Base-by-base conservation (phyloP, 139 green algal genomes). In the Edaphochlamys debaryana region DNA sequence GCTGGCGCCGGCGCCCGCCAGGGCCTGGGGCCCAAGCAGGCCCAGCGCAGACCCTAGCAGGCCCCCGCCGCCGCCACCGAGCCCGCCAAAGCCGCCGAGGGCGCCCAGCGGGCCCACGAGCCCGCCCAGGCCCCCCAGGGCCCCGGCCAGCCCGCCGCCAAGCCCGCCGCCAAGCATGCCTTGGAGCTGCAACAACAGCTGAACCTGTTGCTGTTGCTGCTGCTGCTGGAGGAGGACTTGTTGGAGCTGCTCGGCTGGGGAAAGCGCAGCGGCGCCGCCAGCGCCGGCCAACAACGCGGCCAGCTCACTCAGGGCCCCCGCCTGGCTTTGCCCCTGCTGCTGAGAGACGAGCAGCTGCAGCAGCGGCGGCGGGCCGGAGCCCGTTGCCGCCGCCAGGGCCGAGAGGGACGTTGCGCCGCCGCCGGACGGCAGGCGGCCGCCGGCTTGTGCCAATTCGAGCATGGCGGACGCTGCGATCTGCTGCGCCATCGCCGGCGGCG, bases 131-230 rank as follows among this genome's bases (percentile, higher is more conserved):
- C 52, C 71, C 34, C 2, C 54, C 8, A 54, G n/a, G 11, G 25
- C 41, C 20, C 27, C 45, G 4, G 48, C 54, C 1, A 38, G 30
- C 11, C 72, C 34, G 22, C 23, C 72, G 15, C 13, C 41, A 40
- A 60, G 37, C 38, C 23, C 25, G 40, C 60, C 75, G 58, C 75
- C n/a, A 2, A 41, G 41, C 36, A 81, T 1, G 25, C 22, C 23
- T 38, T 73, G 67, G 25, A 48, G 75, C 29, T 69, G 40, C 58
- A 69, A 60, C 25, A 81, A 41, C 60, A 64, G 60, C 40, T 69
- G 40, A 13, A 36, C 36, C 56, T 68, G 70, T 48, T 78, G 70
- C 32, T 66, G 70, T 22, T 78, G 70, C 30, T 78, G 70, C 29
- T 78, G 73, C 40, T 80, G 73, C 37, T 80, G 73, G 13, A 70